Evolutionary conservation across 345 rosid genomes (phyloP), one percentile per base, ranked within the genome.

Genomic region (Acer saccharum): DNA sequence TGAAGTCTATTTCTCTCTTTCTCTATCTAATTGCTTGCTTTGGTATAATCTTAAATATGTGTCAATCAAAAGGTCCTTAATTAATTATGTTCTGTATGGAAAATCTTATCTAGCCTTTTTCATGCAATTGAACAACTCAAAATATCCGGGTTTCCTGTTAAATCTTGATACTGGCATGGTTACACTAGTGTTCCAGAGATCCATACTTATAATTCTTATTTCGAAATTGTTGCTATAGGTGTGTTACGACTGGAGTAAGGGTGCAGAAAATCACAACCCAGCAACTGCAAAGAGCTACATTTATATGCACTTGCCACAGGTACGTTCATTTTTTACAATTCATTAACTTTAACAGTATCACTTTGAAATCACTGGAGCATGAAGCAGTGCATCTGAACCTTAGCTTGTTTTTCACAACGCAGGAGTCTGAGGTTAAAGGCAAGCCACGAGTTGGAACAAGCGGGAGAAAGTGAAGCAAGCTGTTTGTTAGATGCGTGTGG

Each of bases 211-310:
- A 39, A 1, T 55, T 70, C 13, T 71, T 18, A 50, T 58, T 50
- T 67, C 57, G 52, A 64, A 11, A 58, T 61, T 58, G 25, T 73
- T 77, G 73, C 58, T 74, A 6, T 48, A 96, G 99, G 89, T 86
- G 13, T 94, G 98, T 80, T 94, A 97, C 69, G 99, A 97, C 89
- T 97, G 98, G 99, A 87, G 98, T 75, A 97, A 97, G 79, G 93
- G 94, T 77, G 93, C 94, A 7, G 97, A 89, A 79, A 92, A 92
- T 80, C 94, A 92, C 79, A 92, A 90, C 84, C 97, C 97, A 16
- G 86, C 92, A 72, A 87, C 89, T 0, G 91, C 94, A 25, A 92
- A 90, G 79, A 74, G 78, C 52, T 77, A 81, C 74, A 90, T 92
- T 44, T 90, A 83, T 87, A 82, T 92, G 82, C 94, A 92, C 73